Base-by-base conservation (phyloP, 2,329 filamentous ascomycete species). In the Sporothrix brunneoviolacea region DNA sequence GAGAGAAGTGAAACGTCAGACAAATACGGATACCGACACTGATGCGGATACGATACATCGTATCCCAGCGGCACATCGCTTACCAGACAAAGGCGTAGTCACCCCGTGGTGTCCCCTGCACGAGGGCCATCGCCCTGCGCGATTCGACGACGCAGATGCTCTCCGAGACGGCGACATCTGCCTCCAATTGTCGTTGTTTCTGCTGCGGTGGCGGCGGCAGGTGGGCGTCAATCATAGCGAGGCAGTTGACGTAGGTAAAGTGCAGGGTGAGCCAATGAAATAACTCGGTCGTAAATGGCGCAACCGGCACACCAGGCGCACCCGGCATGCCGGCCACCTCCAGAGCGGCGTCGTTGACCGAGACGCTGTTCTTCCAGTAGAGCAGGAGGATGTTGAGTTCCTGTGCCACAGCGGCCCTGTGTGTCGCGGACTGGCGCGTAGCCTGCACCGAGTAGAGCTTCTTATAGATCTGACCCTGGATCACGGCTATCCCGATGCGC, bases 391-490 rank as follows among this genome's bases (percentile, higher is more conserved):
- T n/a, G 38, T 40, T 40, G 18, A 40, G 38, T 15, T 40, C 38
- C 8, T 40, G 21, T 10, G 38, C 38, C 22, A 40, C 21, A 27
- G 38, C 38, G 38, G 38, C 38, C 4, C 38, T 19, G 8, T 40
- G 21, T 12, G 16, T 9, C 18, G n/a, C 38, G 19, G 38, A 40
- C 38, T 40, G 38, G 38, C 38, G 38, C 10, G 38, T n/a, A 15
- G 38, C 38, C 16, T 40, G 38, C 16, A 40, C 38, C 38, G 38
- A 40, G 38, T 40, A 40, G 13, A 40, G 38, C 19, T 40, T 40
- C 38, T 40, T 40, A 15, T 40, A 40, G n/a, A 40, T 40, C 38
- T 40, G 38, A 22, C 38, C 38, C 10, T 40, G 38, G 38, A 40
- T 40, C 18, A 40, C 38, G 27, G 38, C 38, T 15, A 40, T 13